Percentiles rank a stretch among this genome's conserved stretches.
phyloP scores from a whole-genome alignment of 495 filamentous ascomycete species.

The Thermochaetoides thermophila region DNA sequence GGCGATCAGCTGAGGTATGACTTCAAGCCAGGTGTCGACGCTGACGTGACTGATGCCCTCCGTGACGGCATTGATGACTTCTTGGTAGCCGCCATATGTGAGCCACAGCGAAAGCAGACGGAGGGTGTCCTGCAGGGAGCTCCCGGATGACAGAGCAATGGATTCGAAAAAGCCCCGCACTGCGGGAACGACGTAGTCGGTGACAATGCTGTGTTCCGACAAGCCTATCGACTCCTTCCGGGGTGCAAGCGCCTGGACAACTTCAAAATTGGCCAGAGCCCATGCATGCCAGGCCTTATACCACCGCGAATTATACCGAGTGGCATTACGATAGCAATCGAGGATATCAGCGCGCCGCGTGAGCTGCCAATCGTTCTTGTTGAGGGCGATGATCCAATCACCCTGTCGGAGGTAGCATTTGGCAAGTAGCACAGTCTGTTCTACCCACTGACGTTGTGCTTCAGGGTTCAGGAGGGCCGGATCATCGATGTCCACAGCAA shows the following conservation, averaged over 20 bases:
- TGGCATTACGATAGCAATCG: constrained; percentile 74
- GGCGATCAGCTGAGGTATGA: constrained; percentile 93
- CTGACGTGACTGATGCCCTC: constrained; percentile 83
- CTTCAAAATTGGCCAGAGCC: constrained; percentile 98
- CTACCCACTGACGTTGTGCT: constrained; percentile 33
- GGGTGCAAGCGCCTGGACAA: constrained; percentile 64
- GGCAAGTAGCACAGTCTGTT: constrained; percentile 65
- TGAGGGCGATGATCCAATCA: constrained; percentile 77
- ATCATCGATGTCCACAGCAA: constrained; percentile 46
- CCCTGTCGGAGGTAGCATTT: constrained; percentile 92
- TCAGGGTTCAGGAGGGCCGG: constrained; percentile 24
- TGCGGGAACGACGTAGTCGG: constrained; percentile 84
- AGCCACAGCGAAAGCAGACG: constrained; percentile 93
- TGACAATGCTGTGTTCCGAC: constrained; percentile 38
- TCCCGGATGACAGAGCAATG: constrained; percentile 77
- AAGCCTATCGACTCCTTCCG: constrained; percentile 45
- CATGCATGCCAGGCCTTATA: constrained; percentile 99
- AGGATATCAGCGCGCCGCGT: constrained; percentile 66
- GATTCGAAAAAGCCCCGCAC: constrained; percentile 92
- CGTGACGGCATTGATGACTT: constrained; percentile 74
- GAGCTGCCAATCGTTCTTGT: constrained; percentile 74
- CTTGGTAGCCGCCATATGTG: constrained; percentile 70
- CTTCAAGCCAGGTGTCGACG: constrained; percentile 95
- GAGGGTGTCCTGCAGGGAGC: constrained; percentile 89
- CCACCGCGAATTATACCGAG: constrained; percentile 78